Conservation (phyloP, 805 yeast species). For the Yarrowia keelungensis region DNA sequence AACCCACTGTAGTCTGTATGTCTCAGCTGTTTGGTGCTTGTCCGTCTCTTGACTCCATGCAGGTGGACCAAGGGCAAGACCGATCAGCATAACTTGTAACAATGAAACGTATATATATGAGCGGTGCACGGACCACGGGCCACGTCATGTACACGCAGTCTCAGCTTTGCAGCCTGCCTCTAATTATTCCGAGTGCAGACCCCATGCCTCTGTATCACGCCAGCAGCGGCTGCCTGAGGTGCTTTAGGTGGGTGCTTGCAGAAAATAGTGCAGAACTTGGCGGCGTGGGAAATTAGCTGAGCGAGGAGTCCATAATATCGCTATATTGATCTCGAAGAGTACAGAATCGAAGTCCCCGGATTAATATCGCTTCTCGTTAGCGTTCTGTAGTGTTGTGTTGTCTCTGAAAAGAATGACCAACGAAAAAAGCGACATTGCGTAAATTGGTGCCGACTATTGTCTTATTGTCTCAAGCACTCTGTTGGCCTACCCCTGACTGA, state of each 20-base stretch:
- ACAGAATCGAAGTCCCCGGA: no score
- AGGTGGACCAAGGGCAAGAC: neutral
- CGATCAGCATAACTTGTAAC: slow-evolving; percentile 17
- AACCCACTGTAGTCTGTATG: no score
- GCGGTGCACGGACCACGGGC: slow-evolving; percentile 8
- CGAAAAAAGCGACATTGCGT: no score
- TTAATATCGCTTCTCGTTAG: no score
- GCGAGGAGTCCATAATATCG: no score
- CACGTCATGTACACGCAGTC: neutral
- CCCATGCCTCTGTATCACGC: neutral
- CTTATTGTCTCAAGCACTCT: no score
- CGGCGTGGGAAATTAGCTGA: no score
- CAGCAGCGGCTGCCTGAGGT: neutral
- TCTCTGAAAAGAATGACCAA: neutral
- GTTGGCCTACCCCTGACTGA: neutral
- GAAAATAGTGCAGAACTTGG: no score
- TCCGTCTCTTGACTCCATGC: neutral
- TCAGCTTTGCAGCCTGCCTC: neutral
- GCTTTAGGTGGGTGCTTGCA: no score
- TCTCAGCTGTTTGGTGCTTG: neutral
- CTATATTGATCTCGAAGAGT: no score
- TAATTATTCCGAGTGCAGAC: neutral
- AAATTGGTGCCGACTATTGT: no score
- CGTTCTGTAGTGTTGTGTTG: neutral
- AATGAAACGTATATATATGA: slow-evolving; percentile 1